phyloP scores from a whole-genome alignment of 192 early-diverging fungal genomes.

The Coemansia sp. region DNA sequence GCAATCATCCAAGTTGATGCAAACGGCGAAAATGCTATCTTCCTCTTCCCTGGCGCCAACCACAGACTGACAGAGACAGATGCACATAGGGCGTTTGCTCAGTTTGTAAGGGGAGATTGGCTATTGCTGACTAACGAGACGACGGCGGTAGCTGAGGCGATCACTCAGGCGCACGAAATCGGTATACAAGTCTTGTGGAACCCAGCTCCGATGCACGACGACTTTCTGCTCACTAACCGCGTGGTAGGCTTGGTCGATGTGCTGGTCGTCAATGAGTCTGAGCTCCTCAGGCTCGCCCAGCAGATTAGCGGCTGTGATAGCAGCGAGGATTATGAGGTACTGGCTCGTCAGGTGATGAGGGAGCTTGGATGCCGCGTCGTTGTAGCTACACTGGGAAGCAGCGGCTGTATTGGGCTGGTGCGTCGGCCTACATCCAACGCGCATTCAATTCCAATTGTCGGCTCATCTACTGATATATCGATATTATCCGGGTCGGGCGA shows the following conservation, averaged over 20 bases:
- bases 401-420: conserved; percentile 34
- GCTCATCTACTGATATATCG: conserved; percentile 8
- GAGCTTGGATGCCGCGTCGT: conserved; percentile 17
- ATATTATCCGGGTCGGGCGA: neutral
- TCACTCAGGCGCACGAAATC: conserved; percentile 57
- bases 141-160: conserved; percentile 64
- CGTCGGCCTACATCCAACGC: conserved; percentile 26
- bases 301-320: neutral
- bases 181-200: conserved; percentile 81
- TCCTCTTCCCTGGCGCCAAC: conserved; percentile 84
- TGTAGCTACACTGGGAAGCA: conserved; percentile 36
- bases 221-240: conserved; percentile 36
- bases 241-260: conserved; percentile 67
- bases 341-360: conserved; percentile 27
- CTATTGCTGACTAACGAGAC: conserved; percentile 91
- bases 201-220: conserved; percentile 73
- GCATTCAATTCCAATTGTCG: conserved; percentile 24
- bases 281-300: conserved; percentile 59
- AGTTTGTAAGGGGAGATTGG: conserved; percentile 70
- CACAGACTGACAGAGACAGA: conserved; percentile 57
- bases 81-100: conserved; percentile 54
- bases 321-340: neutral
- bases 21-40: conserved; percentile 83
- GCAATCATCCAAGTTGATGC: conserved; percentile 84
- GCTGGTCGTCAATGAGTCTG: conserved; percentile 81